A percentile compares a stretch with the other conserved stretches of the same genome.
These are phyloP conservation scores for Penicillium silybi DNA, from an alignment of 495 filamentous ascomycete species.

Conservation along the genomic window DNA sequence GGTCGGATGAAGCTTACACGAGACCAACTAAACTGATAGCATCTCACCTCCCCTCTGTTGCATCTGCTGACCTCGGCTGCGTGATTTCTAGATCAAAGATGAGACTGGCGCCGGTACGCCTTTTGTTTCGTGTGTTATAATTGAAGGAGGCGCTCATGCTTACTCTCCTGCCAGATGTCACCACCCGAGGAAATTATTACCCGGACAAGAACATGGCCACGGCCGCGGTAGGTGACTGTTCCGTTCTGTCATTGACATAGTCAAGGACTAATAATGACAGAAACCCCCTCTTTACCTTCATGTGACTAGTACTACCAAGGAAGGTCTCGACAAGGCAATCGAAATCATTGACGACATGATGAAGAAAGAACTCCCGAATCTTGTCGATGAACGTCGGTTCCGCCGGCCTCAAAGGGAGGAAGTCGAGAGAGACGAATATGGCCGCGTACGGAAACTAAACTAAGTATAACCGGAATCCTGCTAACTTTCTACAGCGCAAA, in stretches of 20 bases:
- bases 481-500: conserved; percentile 69
- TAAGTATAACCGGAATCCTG: neutral
- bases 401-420: conserved; percentile 80
- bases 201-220: conserved; percentile 98
- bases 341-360: conserved; percentile 86
- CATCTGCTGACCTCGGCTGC: conserved; percentile 95
- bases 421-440: conserved; percentile 93
- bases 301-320: conserved; percentile 88
- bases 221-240: conserved; percentile 62
- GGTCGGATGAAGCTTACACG: conserved; percentile 78
- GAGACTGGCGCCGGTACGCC: conserved; percentile 99
- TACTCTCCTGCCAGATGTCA: conserved; percentile 85
- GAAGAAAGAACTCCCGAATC: conserved; percentile 91
- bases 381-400: conserved; percentile 94
- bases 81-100: conserved; percentile 98
- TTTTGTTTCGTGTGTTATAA: conserved; percentile 41
- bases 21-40: conserved; percentile 60
- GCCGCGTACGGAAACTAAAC: conserved; percentile 55
- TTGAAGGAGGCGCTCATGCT: conserved; percentile 58
- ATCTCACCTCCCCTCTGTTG: conserved; percentile 72
- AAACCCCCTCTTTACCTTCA: conserved; percentile 93
- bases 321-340: conserved; percentile 84
- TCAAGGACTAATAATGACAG: conserved; percentile 38
- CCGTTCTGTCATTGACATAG: neutral
- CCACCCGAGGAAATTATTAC: conserved; percentile 91